phyloP scores from a whole-genome alignment of 139 green algal genomes.

The Closterium sp. region DNA sequence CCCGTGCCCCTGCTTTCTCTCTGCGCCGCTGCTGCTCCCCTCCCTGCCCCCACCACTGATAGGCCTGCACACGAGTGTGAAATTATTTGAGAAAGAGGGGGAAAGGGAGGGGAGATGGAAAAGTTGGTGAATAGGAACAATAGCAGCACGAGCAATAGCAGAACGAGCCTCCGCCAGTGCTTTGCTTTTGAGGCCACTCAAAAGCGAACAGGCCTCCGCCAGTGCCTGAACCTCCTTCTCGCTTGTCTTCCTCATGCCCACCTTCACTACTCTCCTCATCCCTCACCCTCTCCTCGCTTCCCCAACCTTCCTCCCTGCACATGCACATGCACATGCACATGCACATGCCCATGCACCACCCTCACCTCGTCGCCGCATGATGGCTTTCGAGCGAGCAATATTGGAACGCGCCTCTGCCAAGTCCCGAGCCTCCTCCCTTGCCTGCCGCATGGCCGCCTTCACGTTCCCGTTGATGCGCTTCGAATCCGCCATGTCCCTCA shows the following conservation, averaged over 20 bases:
- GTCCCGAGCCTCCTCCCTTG: not conserved
- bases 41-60: not conserved
- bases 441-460: conserved; percentile 13
- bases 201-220: not conserved
- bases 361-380: too few relatives aligned
- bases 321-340: too few relatives aligned
- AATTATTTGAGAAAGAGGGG: not conserved
- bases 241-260: not conserved
- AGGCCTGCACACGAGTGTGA: not conserved
- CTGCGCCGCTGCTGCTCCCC: not conserved
- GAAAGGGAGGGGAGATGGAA: not conserved
- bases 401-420: not conserved
- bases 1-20: not conserved
- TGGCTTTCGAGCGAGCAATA: too few relatives aligned
- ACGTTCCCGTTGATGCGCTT: conserved; percentile 84
- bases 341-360: not conserved
- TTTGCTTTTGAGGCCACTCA: too few relatives aligned
- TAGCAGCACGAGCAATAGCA: too few relatives aligned
- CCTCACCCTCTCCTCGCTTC: too few relatives aligned
- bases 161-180: too few relatives aligned
- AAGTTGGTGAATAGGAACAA: not conserved
- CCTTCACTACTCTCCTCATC: too few relatives aligned
- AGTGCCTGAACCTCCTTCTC: not conserved
- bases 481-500: conserved; percentile 89
- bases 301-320: not conserved